Evolutionary conservation across 306 rosid species (phyloP).

Genomic region (Inga laurina): DNA sequence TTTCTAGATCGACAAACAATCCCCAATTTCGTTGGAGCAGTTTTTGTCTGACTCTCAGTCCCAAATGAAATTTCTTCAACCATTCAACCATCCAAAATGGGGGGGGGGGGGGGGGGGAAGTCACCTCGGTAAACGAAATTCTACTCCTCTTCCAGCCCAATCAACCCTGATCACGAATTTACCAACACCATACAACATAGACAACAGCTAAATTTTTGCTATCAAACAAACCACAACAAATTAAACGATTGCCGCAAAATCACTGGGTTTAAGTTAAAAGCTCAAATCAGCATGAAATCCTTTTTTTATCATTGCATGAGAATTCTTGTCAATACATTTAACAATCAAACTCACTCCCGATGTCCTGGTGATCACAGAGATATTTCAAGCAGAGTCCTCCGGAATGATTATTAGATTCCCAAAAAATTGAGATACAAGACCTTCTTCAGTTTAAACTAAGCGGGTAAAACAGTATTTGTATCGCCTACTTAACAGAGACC

Average conservation of each 20-base stretch:
- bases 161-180: slow-evolving; percentile 26
- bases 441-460: slow-evolving; percentile 21
- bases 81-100: background rate
- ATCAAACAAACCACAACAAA: slow-evolving; percentile 35
- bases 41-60: slow-evolving; percentile 30
- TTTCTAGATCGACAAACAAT: slow-evolving; percentile 43
- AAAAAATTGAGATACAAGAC: slow-evolving; percentile 34
- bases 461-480: slow-evolving; percentile 16
- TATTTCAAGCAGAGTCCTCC: slow-evolving; percentile 22
- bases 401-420: slow-evolving; percentile 40
- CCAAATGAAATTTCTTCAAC: slow-evolving; percentile 27
- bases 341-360: slow-evolving; percentile 37
- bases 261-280: slow-evolving; percentile 32
- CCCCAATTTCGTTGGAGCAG: slow-evolving; percentile 35
- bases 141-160: slow-evolving; percentile 24
- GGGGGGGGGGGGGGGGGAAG: too few species aligned
- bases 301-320: slow-evolving; percentile 24
- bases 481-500: slow-evolving; percentile 45
- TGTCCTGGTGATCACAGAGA: slow-evolving; percentile 24
- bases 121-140: slow-evolving; percentile 32
- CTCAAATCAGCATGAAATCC: slow-evolving; percentile 33
- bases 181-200: slow-evolving; percentile 11
- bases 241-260: slow-evolving; percentile 4
- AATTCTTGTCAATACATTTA: slow-evolving; percentile 1
- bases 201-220: slow-evolving; percentile 21